Evolutionary conservation across 257 asterid species (phyloP), one percentile per base, ranked within the genome.

Genomic region (Petunia secreta): DNA sequence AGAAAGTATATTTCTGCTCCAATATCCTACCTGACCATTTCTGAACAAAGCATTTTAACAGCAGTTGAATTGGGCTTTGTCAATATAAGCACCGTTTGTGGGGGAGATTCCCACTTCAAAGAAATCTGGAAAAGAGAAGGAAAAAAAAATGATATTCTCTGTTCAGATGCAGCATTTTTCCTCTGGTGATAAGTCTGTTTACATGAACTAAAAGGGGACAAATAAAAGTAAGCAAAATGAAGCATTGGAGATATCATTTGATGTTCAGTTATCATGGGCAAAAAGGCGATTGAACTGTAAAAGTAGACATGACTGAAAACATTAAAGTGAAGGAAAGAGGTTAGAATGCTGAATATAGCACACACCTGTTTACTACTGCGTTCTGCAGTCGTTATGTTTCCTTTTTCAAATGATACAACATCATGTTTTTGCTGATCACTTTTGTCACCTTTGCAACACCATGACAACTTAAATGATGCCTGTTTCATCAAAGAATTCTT

Each of bases 361-460:
- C 73, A 46, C 71, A 95, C 99, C 96, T 95, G 98, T 83, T 91
- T 95, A 80, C 96, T 95, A 87, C 97, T 95, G 73, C 99, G 97
- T 83, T 90, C 98, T 8, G 98, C 97, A 77, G 98, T 89, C 80
- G 97, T 92, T 85, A 95, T 95, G 85, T 95, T 86, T 68, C 99
- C 99, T 87, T 88, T 91, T 82, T 93, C 99, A 83, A 95, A 95
- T 55, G 99, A 95, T 84, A 95, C 99, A 64, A 95, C 81, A 79
- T 95, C 98, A 58, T 92, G 99, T 82, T 92, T 95, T 89, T 93
- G 93, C 84, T 92, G 97, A 80, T 95, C 91, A 82, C 91, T 87
- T 85, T 90, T 93, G 69, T 93, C 97, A 76, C 98, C 99, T 82
- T 95, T 95, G 91, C 92, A 92, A 87, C 88, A 89, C 99, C 99